Percentiles rank a stretch among this genome's conserved stretches.
These are phyloP conservation scores for Flaveria ramosissima DNA, from an alignment of 129 eudicot genomes.

Conservation along the genomic window DNA sequence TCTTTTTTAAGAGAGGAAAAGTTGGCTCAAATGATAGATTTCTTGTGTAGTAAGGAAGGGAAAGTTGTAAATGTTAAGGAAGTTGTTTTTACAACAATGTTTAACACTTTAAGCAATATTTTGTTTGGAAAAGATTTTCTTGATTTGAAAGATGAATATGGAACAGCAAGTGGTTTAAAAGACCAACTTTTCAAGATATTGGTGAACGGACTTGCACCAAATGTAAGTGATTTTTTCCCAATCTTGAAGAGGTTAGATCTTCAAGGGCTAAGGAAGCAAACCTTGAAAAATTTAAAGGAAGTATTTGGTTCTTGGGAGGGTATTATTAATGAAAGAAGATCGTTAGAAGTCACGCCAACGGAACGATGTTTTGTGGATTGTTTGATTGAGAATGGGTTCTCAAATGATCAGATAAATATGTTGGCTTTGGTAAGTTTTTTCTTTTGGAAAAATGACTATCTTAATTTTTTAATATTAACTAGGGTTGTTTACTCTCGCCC, in stretches of 20 bases:
- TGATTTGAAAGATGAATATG: conserved; percentile 19
- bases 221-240: conserved; percentile 20
- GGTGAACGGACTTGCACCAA: conserved; percentile 7
- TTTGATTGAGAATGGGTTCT: conserved; percentile 19
- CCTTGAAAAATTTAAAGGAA: conserved; percentile 7
- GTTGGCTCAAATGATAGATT: conserved; percentile 23
- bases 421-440: conserved; percentile 22
- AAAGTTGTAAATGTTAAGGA: conserved; percentile 33
- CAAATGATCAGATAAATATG: conserved; percentile 19
- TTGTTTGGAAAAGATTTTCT: conserved; percentile 22
- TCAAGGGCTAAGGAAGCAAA: conserved; percentile 20
- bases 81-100: conserved; percentile 36
- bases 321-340: conserved; percentile 14
- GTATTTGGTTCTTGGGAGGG: conserved; percentile 16
- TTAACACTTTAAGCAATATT: conserved; percentile 30
- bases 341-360: neutral
- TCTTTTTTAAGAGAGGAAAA: conserved; percentile 26
- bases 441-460: no score
- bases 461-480: neutral
- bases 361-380: conserved; percentile 2
- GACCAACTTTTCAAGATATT: conserved; percentile 15
- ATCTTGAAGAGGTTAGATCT: conserved; percentile 19
- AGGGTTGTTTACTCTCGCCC: no score
- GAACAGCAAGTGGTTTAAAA: conserved; percentile 22
- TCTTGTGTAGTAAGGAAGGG: conserved; percentile 24